Evolutionary conservation across 1,284 basidiomycete genomes (phyloP), one percentile per base, ranked within the genome.

Genomic region (Ceratobasidium sp.): DNA sequence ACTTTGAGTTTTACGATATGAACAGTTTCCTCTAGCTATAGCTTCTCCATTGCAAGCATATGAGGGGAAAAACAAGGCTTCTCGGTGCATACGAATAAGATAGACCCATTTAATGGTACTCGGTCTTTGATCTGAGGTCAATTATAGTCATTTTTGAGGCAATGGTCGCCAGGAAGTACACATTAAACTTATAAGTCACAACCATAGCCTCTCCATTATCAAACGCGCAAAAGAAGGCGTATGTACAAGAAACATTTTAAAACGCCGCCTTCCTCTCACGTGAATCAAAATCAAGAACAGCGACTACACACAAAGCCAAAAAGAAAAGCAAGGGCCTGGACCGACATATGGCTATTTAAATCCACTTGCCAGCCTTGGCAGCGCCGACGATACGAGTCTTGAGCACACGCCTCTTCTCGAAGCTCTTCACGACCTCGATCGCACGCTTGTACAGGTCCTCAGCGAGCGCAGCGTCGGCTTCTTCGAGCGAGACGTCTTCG

Each of bases 281-380:
- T 38, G 48, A 33, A 62, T 64, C 50, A 33, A 33, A 62, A 46
- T 56, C 59, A 46, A 59, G 46, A 48, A 52, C 65, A 50, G 44
- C 69, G 42, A 57, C 46, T 17, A 48, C 46, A 20, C 23, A 42
- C 33, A 40, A 62, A 17, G 38, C 38, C 9, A 67, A 67, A 66
- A 48, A 44, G 48, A 15, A 48, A 33, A 33, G 33, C 33, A 33
- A 33, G 33, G 33, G 33, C 33, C 33, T 33, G 33, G 33, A 33
- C 4, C 33, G 33, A 33, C 2, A 33, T 33, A 33, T 33, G 4
- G 4, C 1, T 33, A 33, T 33, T 79, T 68, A 79, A 66, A 79
- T 78, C 79, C 79, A 79, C 20, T 52, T 26, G 48, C 79, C 79
- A 54, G 76, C 71, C 40, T 76, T 77, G 44, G 62, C 77, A 65